phyloP scores from a whole-genome alignment of 2,329 filamentous ascomycete genomes.

The Botrytis fragariae region DNA sequence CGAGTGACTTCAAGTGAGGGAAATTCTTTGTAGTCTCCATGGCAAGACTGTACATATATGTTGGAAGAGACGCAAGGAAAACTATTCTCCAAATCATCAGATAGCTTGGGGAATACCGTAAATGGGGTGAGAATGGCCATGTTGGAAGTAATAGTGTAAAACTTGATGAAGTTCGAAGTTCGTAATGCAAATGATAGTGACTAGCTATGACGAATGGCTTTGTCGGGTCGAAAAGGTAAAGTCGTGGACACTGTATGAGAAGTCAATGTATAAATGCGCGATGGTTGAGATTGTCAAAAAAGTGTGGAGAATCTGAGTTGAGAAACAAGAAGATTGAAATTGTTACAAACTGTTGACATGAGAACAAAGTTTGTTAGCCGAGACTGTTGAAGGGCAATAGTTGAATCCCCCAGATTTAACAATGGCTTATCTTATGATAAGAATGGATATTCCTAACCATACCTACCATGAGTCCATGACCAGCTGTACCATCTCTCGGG shows the following conservation, averaged over 20 bases:
- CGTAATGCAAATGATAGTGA: background rate
- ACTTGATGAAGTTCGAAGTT: background rate
- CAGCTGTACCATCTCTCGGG: background rate
- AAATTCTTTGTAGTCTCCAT: background rate
- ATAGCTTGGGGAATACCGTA: background rate
- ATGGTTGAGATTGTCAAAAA: background rate
- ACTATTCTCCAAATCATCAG: background rate
- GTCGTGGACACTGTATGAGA: background rate
- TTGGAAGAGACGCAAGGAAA: accelerated
- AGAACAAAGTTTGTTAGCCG: background rate
- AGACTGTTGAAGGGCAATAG: background rate
- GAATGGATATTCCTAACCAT: background rate
- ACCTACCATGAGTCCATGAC: no score
- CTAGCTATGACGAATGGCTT: background rate
- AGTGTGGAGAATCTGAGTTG: background rate
- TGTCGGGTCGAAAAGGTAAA: background rate
- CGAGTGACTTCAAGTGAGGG: background rate
- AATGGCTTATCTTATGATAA: background rate
- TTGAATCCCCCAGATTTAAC: background rate
- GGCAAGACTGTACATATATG: accelerated
- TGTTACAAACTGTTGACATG: background rate
- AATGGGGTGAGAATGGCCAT: background rate
- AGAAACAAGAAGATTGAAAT: background rate
- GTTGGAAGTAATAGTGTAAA: background rate
- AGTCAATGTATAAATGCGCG: background rate